Base-by-base conservation (phyloP, 2,329 filamentous ascomycete genomes). In the Xylaria sp. region DNA sequence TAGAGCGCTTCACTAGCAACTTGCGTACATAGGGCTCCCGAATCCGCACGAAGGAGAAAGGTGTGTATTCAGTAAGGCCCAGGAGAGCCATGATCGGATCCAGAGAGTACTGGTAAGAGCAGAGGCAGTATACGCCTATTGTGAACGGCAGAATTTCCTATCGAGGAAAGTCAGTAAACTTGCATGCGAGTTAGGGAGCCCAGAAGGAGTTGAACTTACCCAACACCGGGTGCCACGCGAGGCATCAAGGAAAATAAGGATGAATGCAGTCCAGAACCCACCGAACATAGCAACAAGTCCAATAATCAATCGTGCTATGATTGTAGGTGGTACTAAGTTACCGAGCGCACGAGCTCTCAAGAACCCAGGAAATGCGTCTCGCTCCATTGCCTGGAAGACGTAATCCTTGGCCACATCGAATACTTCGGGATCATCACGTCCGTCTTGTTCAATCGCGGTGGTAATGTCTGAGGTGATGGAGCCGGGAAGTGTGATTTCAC, bases 341-440 rank as follows among this genome's bases (percentile, higher is more conserved):
- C 97, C 97, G 28, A 99, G 86, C 2, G 96, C 96, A 83, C 98
- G 98, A 83, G 94, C 93, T 78, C 95, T 89, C 68, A 99, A 86
- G 82, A 99, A 99, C 0, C 95, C 95, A 0, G 97, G 96, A 79
- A 97, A 99, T n/a, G 97, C 96, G 83, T 99, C 96, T 65, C 97
- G 90, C 83, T 99, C 97, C 96, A 99, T 99, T 41, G 97, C 97
- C 82, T 99, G 97, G 81, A 98, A 99, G 71, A 98, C 96, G 80
- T 98, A 99, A 83, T 99, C 96, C 84, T 99, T 99, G 64, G 96
- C 96, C 23, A 93, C 90, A 79, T 98, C 96, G 76, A 99, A 99
- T 13, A 99, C 92, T 80, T 99, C 96, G 0, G 96, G 96, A 78
- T 99, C 96, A 76, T 98, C 96, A 75, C 96, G 90, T 55, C 94